Base-by-base conservation (phyloP, 1,284 basidiomycete genomes). In the Heterobasidion irregulare region DNA sequence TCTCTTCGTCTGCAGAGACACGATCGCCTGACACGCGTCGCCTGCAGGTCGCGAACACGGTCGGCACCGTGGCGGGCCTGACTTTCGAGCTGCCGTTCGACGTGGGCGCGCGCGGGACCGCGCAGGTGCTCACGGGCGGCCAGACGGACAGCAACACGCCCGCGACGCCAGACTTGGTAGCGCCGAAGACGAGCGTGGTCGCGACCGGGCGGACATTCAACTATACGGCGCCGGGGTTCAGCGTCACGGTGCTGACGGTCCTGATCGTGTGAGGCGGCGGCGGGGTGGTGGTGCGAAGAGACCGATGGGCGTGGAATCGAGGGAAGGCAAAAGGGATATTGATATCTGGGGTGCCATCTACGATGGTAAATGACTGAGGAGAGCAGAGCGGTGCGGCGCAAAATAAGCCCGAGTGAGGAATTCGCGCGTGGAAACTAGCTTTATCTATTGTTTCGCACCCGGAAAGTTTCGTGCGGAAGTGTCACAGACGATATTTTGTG, bases 151-250 rank as follows among this genome's bases (percentile, higher is more conserved):
- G 78, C 64, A 86, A 86, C 66, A 80, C 75, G 1, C 82, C 82
- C 2, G 65, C 62, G 18, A 68, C 67, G 1, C 82, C 82, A 4
- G 66, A 77, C 52, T 61, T 72, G 6, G 68, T 82, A 45, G 68
- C 69, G 2, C 83, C 82, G 0, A 63, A 66, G 49, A 80, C 69
- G 4, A 74, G 68, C 51, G 66, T 64, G 2, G 75, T 84, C 58
- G 47, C 61, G 1, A 77, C 77, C 16, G 76, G 75, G 3, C 69
- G 72, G 60, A 76, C 68, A 1, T 80, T 86, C 65, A 70, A 72
- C 38, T 86, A 77, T 64, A 78, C 71, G n/a, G 81, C 80, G 8
- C 78, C 80, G 26, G 77, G 72, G 0, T 77, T 79, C 61, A 85
- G 82, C 62, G 73, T 86, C 51, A 81, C 71, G 57, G 78, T 83